Conservation (phyloP, 257 asterid genomes). For the Lithospermum erythrorhizon region DNA sequence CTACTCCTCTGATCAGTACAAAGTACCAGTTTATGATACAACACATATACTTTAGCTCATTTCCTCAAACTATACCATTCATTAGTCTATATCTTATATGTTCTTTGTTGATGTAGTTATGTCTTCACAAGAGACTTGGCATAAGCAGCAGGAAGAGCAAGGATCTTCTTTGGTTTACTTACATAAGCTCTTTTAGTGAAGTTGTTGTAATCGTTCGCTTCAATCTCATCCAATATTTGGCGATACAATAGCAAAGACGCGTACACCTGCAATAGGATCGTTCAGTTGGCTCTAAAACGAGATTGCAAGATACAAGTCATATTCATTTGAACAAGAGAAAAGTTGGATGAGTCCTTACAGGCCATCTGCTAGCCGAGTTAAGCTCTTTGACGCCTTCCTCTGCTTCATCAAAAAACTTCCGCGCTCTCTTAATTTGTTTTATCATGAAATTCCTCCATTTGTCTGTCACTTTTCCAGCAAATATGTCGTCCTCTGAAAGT, state of each 20-base stretch:
- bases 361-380: conserved; percentile 1
- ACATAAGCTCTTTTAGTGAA: conserved; percentile 89
- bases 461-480: conserved; percentile 1
- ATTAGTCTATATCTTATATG: no score
- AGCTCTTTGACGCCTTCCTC: neutral
- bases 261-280: conserved; percentile 52
- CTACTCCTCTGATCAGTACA: no score
- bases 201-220: conserved; percentile 92
- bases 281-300: neutral
- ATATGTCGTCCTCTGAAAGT: neutral
- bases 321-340: no score
- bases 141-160: conserved; percentile 77
- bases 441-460: neutral
- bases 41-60: no score
- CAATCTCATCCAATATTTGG: conserved; percentile 84
- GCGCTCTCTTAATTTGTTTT: neutral
- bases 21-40: no score
- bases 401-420: neutral
- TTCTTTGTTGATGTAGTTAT: conserved; percentile 11
- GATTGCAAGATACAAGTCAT: neutral
- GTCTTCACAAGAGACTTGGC: conserved; percentile 74
- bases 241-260: conserved; percentile 64
- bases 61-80: no score
- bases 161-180: conserved; percentile 67
- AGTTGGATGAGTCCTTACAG: neutral